Conservation (phyloP, 2,329 filamentous ascomycete genomes). For the Aspergillus caelatus region DNA sequence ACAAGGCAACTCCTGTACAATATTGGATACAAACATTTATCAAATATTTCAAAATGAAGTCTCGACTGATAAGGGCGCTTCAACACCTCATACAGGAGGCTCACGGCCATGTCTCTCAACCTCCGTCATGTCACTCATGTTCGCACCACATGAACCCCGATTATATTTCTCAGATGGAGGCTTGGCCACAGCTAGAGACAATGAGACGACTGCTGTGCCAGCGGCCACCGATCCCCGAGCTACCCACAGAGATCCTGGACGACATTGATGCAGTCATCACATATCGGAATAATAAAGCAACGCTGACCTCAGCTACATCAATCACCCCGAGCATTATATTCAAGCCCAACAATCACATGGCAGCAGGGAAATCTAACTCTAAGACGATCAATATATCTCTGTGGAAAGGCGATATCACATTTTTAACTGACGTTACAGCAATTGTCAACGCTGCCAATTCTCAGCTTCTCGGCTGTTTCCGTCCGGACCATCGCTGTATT, state of each 20-base stretch:
- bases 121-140: neutral
- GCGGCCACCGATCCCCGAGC: constrained; percentile 5
- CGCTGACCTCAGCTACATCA: constrained; percentile 14
- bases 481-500: constrained; percentile 26
- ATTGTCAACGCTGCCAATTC: constrained; percentile 29
- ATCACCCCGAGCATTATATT: constrained; percentile 3
- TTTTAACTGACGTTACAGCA: constrained; percentile 22
- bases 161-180: constrained; percentile 11
- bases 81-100: neutral
- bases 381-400: constrained; percentile 1
- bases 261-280: constrained; percentile 18
- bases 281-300: constrained; percentile 16
- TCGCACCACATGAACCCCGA: constrained; percentile 2
- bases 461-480: constrained; percentile 25
- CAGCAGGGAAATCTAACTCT: neutral
- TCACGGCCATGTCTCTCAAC: neutral
- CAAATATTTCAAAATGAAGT: neutral
- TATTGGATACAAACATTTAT: no score
- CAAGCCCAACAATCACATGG: neutral
- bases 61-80: neutral
- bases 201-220: constrained; percentile 17
- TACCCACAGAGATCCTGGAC: constrained; percentile 11
- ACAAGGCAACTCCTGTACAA: neutral
- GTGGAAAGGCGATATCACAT: constrained; percentile 30
- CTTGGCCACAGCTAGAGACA: constrained; percentile 20